Evolutionary conservation across 2,329 filamentous ascomycete genomes (phyloP).

Genomic region (Diaporthe australafricana): DNA sequence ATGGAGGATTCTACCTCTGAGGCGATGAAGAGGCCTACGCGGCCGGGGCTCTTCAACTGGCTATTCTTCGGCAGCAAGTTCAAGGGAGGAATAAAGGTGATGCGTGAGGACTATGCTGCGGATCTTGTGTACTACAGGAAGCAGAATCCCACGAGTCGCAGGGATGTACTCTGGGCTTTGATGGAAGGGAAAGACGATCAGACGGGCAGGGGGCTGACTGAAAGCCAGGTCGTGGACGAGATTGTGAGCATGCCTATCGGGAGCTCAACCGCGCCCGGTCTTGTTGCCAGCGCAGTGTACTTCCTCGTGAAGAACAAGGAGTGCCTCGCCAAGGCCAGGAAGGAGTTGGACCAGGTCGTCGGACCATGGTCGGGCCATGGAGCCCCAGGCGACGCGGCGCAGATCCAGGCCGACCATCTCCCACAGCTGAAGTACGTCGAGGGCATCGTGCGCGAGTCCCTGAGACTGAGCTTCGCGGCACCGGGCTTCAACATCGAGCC

Average conservation of each 20-base stretch:
- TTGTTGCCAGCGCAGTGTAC: slow-evolving; percentile 59
- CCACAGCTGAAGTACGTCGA: slow-evolving; percentile 64
- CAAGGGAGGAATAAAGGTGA: slow-evolving; percentile 61
- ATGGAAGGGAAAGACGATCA: slow-evolving; percentile 70
- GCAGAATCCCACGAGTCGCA: slow-evolving; percentile 63
- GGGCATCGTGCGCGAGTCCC: slow-evolving; percentile 64
- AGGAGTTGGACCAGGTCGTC: slow-evolving; percentile 65
- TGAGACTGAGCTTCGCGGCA: slow-evolving; percentile 65
- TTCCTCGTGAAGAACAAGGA: slow-evolving; percentile 64
- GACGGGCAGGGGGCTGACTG: slow-evolving; percentile 67
- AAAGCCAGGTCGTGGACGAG: slow-evolving; percentile 74
- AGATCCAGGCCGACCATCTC: slow-evolving; percentile 60
- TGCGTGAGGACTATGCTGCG: slow-evolving; percentile 64
- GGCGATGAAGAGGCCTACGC: slow-evolving; percentile 64
- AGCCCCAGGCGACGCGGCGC: slow-evolving; percentile 47
- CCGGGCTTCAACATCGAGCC: slow-evolving; percentile 67
- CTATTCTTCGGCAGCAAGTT: slow-evolving; percentile 65
- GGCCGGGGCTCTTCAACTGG: slow-evolving; percentile 64
- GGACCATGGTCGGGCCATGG: slow-evolving; percentile 39
- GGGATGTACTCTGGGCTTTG: slow-evolving; percentile 71
- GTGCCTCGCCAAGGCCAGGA: slow-evolving; percentile 59
- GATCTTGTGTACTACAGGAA: slow-evolving; percentile 69
- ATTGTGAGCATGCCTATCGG: slow-evolving; percentile 76
- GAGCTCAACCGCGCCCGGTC: slow-evolving; percentile 60
- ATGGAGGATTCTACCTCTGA: slow-evolving; percentile 68